Conservation (phyloP, 169 alveolate genomes). For the Cystoisospora suis region DNA sequence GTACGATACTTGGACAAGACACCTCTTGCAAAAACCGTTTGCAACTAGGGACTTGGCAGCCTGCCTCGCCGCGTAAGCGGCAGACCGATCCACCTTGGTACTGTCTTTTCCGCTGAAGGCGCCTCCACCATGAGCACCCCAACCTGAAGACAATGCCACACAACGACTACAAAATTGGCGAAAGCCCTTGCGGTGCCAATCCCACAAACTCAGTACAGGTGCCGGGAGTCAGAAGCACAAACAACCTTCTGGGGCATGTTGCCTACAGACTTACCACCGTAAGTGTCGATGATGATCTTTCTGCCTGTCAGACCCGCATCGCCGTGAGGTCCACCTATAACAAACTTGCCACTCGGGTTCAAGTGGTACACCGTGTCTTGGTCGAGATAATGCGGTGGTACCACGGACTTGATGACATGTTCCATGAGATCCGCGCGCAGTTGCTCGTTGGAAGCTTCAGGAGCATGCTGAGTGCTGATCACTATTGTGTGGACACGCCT, state of each 20-base stretch:
- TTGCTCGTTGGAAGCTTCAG: conserved; percentile 64
- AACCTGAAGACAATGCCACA: conserved; percentile 80
- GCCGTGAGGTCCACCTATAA: conserved; percentile 99
- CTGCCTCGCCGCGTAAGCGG: conserved; percentile 98
- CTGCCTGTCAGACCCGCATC: conserved; percentile 97
- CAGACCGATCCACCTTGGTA: conserved; percentile 99
- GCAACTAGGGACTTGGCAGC: conserved; percentile 98
- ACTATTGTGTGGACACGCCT: conserved; percentile 92
- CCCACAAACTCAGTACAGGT: no score
- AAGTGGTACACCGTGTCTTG: conserved; percentile 92
- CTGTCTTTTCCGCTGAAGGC: conserved; percentile 99
- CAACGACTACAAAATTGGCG: no score
- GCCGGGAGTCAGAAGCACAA: no score
- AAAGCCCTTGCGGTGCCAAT: no score
- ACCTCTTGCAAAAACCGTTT: conserved; percentile 94
- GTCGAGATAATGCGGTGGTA: conserved; percentile 92
- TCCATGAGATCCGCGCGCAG: conserved; percentile 82
- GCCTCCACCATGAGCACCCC: conserved; percentile 99
- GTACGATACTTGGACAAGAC: conserved; percentile 94
- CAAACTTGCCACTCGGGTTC: conserved; percentile 97
- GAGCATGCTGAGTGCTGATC: conserved; percentile 91
- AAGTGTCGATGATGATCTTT: conserved; percentile 98
- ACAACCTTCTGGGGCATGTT: conserved; percentile 26
- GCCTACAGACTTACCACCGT: conserved; percentile 98
- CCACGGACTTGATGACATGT: conserved; percentile 92